A percentile compares a stretch with the other conserved stretches of the same genome.
Conservation (phyloP, 176 grass and related monocot genomes). For the Bonia amplexicaulis region DNA sequence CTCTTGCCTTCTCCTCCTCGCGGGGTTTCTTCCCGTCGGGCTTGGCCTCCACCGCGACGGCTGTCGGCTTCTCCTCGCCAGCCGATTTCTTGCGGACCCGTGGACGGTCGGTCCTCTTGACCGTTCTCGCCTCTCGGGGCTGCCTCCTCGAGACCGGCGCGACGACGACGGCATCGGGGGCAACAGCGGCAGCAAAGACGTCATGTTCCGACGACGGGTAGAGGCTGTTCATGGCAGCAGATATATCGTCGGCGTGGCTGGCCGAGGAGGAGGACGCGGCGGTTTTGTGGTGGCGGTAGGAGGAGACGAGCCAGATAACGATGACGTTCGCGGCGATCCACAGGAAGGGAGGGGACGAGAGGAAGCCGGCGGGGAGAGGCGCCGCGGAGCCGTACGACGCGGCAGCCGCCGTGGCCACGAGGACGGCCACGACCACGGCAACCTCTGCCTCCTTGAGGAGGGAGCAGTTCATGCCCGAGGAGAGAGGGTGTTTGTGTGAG, state of each 20-base stretch:
- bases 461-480: constrained; percentile 18
- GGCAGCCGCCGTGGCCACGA: constrained; percentile 11
- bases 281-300: not conserved
- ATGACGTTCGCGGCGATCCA: constrained; percentile 58
- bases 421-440: not conserved
- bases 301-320: constrained; percentile 42
- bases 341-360: not conserved
- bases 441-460: constrained; percentile 11
- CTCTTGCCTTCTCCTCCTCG: not conserved
- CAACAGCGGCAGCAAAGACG: not conserved
- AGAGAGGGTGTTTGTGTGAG: not conserved
- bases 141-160: not conserved
- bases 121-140: not conserved
- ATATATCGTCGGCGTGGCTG: not conserved
- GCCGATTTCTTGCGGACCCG: constrained; percentile 11
- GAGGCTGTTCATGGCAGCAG: not conserved
- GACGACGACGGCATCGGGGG: not conserved
- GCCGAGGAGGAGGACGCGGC: not conserved
- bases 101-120: constrained; percentile 4
- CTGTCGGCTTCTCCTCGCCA: not conserved
- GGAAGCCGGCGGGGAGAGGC: not conserved
- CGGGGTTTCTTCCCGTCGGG: not conserved
- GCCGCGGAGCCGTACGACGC: not conserved
- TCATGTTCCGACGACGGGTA: constrained; percentile 3
- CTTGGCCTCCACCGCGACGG: not conserved